Conservation (phyloP, 306 rosid species). For the Canavalia ensiformis region DNA sequence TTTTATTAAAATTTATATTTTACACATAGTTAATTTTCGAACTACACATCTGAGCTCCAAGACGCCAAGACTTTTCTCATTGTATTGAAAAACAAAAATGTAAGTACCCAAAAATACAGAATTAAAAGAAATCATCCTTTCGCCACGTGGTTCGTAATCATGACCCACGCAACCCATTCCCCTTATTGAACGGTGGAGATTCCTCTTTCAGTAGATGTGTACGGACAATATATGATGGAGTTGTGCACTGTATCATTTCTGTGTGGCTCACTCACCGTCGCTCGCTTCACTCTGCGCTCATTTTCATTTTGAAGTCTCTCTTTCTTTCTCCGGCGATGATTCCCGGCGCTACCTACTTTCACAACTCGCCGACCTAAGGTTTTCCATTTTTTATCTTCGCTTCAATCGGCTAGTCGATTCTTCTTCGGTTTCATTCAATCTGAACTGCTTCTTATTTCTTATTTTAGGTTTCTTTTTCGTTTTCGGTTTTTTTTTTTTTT, state of each 20-base stretch:
- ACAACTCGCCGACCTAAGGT: conserved; percentile 26
- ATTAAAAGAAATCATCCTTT: no score
- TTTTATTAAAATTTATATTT: no score
- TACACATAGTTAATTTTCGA: no score
- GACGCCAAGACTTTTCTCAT: no score
- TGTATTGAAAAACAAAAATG: no score
- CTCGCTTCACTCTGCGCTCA: neutral
- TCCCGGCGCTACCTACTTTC: conserved; percentile 17
- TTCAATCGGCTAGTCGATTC: neutral
- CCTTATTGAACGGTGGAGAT: no score
- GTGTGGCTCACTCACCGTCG: neutral
- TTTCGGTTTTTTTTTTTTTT: neutral
- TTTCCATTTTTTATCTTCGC: conserved; percentile 31
- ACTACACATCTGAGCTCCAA: no score
- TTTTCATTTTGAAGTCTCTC: no score
- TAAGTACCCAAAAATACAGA: no score
- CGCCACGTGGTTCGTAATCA: no score
- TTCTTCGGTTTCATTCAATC: conserved; percentile 39
- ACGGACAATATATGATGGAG: neutral
- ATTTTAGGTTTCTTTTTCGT: conserved; percentile 25
- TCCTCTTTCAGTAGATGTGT: neutral
- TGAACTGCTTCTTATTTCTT: neutral
- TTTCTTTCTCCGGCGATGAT: conserved; percentile 32
- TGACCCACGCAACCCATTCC: no score
- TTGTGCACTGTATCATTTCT: neutral